Conservation (phyloP, 2,329 filamentous ascomycete genomes). For the Trichothecium roseum region DNA sequence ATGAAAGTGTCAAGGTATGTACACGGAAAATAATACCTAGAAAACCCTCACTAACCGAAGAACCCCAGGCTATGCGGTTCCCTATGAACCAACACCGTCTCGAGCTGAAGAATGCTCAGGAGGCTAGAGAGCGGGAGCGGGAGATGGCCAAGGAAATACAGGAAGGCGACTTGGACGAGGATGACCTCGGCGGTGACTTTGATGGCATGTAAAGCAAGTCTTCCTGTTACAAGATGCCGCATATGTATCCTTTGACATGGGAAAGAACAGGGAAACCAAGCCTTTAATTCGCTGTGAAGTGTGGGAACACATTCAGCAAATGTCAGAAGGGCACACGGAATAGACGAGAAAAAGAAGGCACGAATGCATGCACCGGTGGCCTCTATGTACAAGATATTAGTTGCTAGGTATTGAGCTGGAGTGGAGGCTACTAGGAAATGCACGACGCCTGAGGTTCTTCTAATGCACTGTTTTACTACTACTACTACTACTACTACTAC, state of each 20-base stretch:
- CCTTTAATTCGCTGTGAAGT: background rate
- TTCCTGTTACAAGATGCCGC: background rate
- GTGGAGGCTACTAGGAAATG: no score
- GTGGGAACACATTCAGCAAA: background rate
- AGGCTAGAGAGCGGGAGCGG: constrained; percentile 90
- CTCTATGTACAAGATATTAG: no score
- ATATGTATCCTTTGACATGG: background rate
- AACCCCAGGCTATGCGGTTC: constrained; percentile 80
- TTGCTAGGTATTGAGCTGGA: no score
- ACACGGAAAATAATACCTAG: background rate
- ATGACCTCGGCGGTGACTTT: constrained; percentile 91
- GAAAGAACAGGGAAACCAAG: background rate
- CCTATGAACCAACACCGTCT: constrained; percentile 98
- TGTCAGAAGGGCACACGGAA: background rate
- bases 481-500: no score
- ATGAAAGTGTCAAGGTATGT: constrained; percentile 92
- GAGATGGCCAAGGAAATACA: constrained; percentile 99
- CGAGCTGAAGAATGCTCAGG: constrained; percentile 95
- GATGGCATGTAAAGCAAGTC: constrained; percentile 67
- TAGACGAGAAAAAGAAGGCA: no score
- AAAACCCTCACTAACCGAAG: constrained; percentile 13
- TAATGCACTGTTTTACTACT: no score
- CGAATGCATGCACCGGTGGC: no score
- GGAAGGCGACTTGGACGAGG: constrained; percentile 92
- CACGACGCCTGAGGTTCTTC: no score